Conservation (phyloP, 75 land plant species). For the Picea sitchensis region DNA sequence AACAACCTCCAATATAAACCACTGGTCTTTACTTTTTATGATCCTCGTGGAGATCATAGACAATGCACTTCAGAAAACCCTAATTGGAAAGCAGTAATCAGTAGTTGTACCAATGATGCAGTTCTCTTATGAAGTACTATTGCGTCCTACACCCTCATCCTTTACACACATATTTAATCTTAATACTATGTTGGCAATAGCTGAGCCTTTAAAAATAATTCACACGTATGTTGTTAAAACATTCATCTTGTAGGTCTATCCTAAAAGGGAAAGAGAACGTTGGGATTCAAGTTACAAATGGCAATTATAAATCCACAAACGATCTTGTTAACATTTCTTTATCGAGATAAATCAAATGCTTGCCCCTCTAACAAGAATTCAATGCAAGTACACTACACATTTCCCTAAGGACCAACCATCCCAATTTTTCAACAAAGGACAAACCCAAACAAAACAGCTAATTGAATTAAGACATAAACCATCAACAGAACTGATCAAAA, state of each 20-base stretch:
- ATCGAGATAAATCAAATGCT: not conserved
- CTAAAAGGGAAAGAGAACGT: not conserved
- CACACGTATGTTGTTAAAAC: not conserved
- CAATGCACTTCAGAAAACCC: too few species aligned
- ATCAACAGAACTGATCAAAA: not conserved
- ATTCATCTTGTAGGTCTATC: not conserved
- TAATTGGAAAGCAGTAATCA: too few species aligned
- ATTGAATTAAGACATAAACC: not conserved
- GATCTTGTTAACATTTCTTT: not conserved
- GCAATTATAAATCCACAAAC: not conserved
- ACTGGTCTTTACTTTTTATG: too few species aligned
- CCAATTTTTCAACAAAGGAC: not conserved
- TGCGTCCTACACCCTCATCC: too few species aligned
- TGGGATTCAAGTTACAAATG: not conserved
- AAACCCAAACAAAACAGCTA: not conserved
- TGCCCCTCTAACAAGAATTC: not conserved
- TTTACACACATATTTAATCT: too few species aligned
- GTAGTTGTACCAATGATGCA: too few species aligned
- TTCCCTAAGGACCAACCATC: not conserved
- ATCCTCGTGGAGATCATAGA: too few species aligned
- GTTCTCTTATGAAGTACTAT: too few species aligned
- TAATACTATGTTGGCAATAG: not conserved
- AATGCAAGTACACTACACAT: not conserved
- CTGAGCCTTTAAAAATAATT: not conserved
- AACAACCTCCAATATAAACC: not conserved